Evolutionary conservation across 148 eudicot genomes (phyloP), one percentile per base, ranked within the genome.

Genomic region (Heliosperma pusillum): DNA sequence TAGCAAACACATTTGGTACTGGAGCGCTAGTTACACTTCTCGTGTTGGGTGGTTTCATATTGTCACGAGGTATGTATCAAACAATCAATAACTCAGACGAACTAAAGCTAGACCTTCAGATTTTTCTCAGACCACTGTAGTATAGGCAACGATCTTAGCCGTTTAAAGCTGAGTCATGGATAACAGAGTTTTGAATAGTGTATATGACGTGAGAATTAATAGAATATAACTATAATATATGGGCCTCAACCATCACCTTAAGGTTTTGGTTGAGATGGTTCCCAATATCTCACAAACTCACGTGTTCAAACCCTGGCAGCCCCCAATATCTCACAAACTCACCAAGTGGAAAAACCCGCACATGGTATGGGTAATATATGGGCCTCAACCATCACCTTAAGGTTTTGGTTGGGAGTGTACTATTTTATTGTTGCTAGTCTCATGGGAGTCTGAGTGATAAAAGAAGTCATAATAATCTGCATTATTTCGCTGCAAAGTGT

Each of bases 1-100:
- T 93, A 68, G 98, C 96, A 20, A 89, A 85, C 82, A 93, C 98
- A 21, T 80, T 88, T 77, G 98, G 96, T 22, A 86, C 93, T 21
- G 87, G 88, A 30, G 85, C 88, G 9, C 72, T 93, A 17, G 84
- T 88, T 76, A 74, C 86, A 10, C 84, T 90, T 70, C 79, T 93
- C 25, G 87, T 89, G 45, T 56, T 93, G 78, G 96, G 96, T 63
- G 96, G 97, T 74, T 93, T 89, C 80, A 78, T 93, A 63, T 45
- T 93, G 73, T 85, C 96, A 72, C 80, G 89, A 85, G 77, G 96
- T 93, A 87, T 56, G 70, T 50, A n/a, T 24, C 70, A 47, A 45
- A 25, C 16, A 22, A 52, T 42, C 47, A 36, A 50, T 50, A 50
- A 15, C 55, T 50, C 55, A 50, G 55, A 50, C 5, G 55, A 17